These are phyloP conservation scores for Suillus clintonianus DNA, from an alignment of 768 basidiomycete species.

Conservation along the genomic window DNA sequence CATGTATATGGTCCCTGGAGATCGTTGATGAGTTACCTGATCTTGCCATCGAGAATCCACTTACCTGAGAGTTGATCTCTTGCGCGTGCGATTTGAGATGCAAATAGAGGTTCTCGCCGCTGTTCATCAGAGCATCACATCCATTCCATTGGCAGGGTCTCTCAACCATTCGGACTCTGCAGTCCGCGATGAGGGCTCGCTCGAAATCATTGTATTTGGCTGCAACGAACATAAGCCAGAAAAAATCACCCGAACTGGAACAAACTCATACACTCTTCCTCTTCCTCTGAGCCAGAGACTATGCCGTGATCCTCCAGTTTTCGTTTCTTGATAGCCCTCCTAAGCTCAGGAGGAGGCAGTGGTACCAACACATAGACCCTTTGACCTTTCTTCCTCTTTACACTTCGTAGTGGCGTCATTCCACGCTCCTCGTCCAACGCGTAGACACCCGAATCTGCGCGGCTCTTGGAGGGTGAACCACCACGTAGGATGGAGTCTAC, in stretches of 20 bases:
- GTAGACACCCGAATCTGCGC: constrained; percentile 12
- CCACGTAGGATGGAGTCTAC: constrained; percentile 3
- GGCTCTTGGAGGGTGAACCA: constrained; percentile 22
- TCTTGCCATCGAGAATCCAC: constrained; percentile 14
- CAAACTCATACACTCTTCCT: constrained; percentile 33
- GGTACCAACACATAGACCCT: constrained; percentile 31
- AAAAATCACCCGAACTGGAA: constrained; percentile 18
- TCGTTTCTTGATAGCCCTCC: constrained; percentile 17
- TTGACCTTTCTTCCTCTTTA: constrained; percentile 26
- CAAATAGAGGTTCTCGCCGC: constrained; percentile 45
- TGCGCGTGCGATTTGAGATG: constrained; percentile 48
- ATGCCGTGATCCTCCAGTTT: constrained; percentile 12
- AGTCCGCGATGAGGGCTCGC: constrained; percentile 45
- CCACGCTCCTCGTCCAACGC: constrained; percentile 10
- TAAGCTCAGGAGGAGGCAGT: constrained; percentile 22
- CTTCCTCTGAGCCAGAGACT: constrained; percentile 18
- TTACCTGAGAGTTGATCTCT: constrained; percentile 32
- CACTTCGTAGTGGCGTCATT: constrained; percentile 5
- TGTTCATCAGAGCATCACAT: constrained; percentile 59
- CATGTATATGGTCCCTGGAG: constrained; percentile 45
- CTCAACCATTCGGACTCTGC: constrained; percentile 49
- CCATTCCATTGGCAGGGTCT: constrained; percentile 59
- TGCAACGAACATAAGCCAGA: constrained; percentile 33
- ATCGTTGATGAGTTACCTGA: constrained; percentile 8
- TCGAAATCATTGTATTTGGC: constrained; percentile 43